phyloP scores from a whole-genome alignment of 257 asterid genomes.

The Euphrasia confusa region DNA sequence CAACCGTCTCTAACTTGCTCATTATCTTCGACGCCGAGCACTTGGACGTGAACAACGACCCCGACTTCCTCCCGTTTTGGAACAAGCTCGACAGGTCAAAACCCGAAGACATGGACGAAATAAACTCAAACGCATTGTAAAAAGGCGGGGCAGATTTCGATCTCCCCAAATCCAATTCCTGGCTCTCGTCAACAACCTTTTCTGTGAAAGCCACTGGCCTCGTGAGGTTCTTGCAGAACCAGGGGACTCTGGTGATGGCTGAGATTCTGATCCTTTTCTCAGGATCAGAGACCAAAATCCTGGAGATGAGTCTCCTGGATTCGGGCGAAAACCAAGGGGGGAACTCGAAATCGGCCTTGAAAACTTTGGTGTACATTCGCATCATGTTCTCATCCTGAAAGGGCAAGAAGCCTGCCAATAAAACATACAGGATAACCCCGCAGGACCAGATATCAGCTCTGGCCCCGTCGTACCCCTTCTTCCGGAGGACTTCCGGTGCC shows the following conservation, averaged over 20 bases:
- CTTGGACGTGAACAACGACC: constrained; percentile 62
- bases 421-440: constrained; percentile 68
- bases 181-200: background rate
- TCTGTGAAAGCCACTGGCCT: constrained; percentile 32
- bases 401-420: constrained; percentile 70
- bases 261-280: constrained; percentile 46
- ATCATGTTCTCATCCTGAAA: constrained; percentile 66
- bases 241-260: constrained; percentile 48
- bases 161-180: constrained; percentile 31
- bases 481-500: constrained; percentile 70
- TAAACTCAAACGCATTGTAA: constrained; percentile 72
- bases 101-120: constrained; percentile 85
- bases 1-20: constrained; percentile 51
- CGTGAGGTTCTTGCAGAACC: constrained; percentile 52
- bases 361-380: constrained; percentile 67
- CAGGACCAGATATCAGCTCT: constrained; percentile 88
- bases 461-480: constrained; percentile 74
- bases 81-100: constrained; percentile 64
- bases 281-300: constrained; percentile 61
- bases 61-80: constrained; percentile 40
- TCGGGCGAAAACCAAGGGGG: constrained; percentile 76
- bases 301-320: constrained; percentile 47
- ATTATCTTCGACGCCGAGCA: constrained; percentile 47
- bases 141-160: constrained; percentile 58
- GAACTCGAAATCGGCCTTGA: constrained; percentile 57